Percentiles rank a stretch among this genome's conserved stretches.
These are phyloP conservation scores for Crotalaria pallida DNA, from an alignment of 306 rosid genomes.

Conservation along the genomic window DNA sequence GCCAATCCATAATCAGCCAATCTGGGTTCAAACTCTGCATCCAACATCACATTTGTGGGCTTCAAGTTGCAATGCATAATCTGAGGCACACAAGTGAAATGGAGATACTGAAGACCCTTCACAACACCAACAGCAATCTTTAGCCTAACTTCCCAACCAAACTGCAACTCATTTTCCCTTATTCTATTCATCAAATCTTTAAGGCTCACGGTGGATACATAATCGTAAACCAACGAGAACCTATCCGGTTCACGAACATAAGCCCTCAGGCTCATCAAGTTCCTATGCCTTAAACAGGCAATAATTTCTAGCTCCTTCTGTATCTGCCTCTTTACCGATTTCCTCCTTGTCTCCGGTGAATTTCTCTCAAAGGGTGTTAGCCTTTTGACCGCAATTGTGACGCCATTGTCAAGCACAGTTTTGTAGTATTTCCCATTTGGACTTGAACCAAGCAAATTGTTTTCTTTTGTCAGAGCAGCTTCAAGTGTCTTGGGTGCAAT, in stretches of 20 bases:
- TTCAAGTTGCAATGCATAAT: constrained; percentile 78
- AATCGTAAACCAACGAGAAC: constrained; percentile 79
- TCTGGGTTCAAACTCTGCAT: constrained; percentile 80
- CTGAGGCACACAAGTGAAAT: constrained; percentile 68
- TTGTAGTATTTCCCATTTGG: constrained; percentile 75
- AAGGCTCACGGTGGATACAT: constrained; percentile 74
- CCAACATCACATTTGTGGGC: constrained; percentile 87
- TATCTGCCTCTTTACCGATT: constrained; percentile 63
- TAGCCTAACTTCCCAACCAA: constrained; percentile 87
- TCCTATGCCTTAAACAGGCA: constrained; percentile 73
- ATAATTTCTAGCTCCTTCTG: constrained; percentile 79
- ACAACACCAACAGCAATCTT: constrained; percentile 91
- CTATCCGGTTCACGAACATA: constrained; percentile 73
- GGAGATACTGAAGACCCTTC: constrained; percentile 95
- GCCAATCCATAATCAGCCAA: constrained; percentile 82
- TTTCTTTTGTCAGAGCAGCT: constrained; percentile 58
- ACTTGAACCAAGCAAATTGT: constrained; percentile 75
- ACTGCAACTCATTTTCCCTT: constrained; percentile 54
- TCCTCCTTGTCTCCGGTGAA: constrained; percentile 44
- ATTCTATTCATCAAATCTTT: constrained; percentile 73
- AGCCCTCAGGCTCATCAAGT: constrained; percentile 91
- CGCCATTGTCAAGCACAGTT: constrained; percentile 88
- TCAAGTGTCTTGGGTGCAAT: constrained; percentile 80
- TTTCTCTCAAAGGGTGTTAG: constrained; percentile 59
- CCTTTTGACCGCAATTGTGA: constrained; percentile 79